These are phyloP conservation scores for Rubia peregrina DNA, from an alignment of 305 asterid species.

Conservation along the genomic window DNA sequence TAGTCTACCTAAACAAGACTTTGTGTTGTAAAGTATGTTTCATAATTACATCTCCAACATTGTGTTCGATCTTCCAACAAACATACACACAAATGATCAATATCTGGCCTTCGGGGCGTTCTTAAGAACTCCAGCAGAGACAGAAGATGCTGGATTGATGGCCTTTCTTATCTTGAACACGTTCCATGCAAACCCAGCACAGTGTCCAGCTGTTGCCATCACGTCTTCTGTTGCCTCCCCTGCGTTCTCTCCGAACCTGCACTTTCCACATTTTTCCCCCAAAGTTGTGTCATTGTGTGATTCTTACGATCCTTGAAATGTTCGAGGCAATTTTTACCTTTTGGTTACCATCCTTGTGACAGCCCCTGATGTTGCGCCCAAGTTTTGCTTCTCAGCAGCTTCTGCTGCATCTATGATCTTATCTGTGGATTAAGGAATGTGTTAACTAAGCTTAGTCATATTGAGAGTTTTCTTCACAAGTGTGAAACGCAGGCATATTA, in stretches of 20 bases:
- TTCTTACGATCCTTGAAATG: background rate
- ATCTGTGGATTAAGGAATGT: slow-evolving; percentile 51
- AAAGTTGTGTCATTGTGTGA: too few species aligned
- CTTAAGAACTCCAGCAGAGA: slow-evolving; percentile 37
- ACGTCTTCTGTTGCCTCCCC: slow-evolving; percentile 80
- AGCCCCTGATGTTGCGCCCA: slow-evolving; percentile 73
- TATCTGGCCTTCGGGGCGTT: slow-evolving; percentile 28
- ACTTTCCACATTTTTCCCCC: too few species aligned
- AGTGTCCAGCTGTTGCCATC: slow-evolving; percentile 65
- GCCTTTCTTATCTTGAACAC: slow-evolving; percentile 71
- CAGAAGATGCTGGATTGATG: slow-evolving; percentile 56
- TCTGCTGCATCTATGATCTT: slow-evolving; percentile 78
- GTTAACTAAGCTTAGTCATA: too few species aligned
- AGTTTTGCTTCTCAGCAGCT: slow-evolving; percentile 79
- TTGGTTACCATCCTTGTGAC: slow-evolving; percentile 50
- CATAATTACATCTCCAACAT: too few species aligned
- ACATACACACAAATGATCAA: background rate
- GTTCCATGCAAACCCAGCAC: slow-evolving; percentile 74
- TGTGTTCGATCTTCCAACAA: too few species aligned
- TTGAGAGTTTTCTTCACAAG: too few species aligned
- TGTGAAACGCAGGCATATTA: too few species aligned
- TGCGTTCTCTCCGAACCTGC: slow-evolving; percentile 75
- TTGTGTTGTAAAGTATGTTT: too few species aligned
- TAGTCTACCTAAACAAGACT: too few species aligned
- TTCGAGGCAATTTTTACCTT: slow-evolving; percentile 25